Percentiles rank a stretch among this genome's conserved stretches.
These are phyloP conservation scores for Metschnikowia sp. DNA, from an alignment of 805 yeast species.

Conservation along the genomic window DNA sequence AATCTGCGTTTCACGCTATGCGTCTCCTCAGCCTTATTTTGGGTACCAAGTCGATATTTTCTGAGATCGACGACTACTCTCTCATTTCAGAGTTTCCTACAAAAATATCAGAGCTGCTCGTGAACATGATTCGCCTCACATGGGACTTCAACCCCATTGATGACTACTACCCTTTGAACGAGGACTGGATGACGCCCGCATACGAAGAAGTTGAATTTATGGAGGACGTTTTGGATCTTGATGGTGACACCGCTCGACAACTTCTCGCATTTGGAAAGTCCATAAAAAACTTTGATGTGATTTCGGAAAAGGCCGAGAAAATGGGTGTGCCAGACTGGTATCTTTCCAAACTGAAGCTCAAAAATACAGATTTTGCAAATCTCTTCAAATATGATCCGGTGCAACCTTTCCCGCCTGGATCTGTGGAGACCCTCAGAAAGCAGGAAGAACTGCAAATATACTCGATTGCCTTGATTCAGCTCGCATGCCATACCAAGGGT, in stretches of 20 bases:
- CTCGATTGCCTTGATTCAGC: conserved; percentile 15
- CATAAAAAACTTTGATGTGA: neutral
- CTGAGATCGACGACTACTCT: conserved; percentile 5
- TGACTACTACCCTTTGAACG: conserved; percentile 11
- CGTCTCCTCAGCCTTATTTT: conserved; percentile 4
- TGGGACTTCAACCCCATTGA: conserved; percentile 9
- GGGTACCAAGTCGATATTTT: conserved; percentile 11
- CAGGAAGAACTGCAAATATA: conserved; percentile 5
- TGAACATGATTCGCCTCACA: conserved; percentile 5
- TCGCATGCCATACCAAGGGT: conserved; percentile 14
- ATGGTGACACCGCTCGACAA: neutral
- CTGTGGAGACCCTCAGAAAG: neutral
- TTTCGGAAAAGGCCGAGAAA: conserved; percentile 2
- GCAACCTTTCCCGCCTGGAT: neutral
- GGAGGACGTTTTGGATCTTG: neutral
- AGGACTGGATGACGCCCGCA: conserved; percentile 12
- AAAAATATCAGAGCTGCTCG: conserved; percentile 4
- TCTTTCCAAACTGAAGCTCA: conserved; percentile 1
- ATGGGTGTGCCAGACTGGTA: conserved; percentile 7
- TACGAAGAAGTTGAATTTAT: conserved; percentile 8
- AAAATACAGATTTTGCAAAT: neutral
- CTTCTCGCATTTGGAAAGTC: conserved; percentile 5
- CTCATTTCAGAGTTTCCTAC: conserved; percentile 8
- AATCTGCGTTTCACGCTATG: conserved; percentile 4
- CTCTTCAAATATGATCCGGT: conserved; percentile 9